phyloP scores from a whole-genome alignment of 305 asterid genomes.

The Solanum hybrid region DNA sequence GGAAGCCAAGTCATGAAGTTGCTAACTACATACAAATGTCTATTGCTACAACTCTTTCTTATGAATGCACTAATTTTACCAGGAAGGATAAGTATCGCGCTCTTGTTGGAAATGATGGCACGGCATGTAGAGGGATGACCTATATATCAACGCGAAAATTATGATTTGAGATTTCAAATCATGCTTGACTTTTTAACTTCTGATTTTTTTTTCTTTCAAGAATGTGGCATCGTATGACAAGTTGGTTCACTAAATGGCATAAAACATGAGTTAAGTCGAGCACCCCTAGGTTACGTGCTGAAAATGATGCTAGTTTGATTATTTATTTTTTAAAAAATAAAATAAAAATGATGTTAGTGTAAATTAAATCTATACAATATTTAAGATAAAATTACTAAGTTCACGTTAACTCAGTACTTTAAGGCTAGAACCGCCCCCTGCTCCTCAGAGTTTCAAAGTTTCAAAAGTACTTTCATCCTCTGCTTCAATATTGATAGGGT shows the following conservation, averaged over 20 bases:
- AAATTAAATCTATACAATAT: no score
- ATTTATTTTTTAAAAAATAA: no score
- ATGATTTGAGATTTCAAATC: no score
- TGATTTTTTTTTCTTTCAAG: background rate
- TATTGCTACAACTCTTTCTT: slow-evolving; percentile 45
- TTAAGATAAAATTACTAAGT: no score
- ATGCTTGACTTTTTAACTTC: background rate
- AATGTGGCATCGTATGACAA: background rate
- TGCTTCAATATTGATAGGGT: no score
- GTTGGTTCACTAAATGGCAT: background rate
- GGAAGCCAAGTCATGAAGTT: slow-evolving; percentile 26
- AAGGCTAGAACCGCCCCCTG: no score
- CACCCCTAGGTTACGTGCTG: background rate
- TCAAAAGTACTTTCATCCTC: no score
- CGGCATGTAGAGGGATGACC: background rate
- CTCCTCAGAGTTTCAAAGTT: no score
- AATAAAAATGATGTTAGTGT: no score
- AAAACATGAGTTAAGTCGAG: background rate
- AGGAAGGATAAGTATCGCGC: slow-evolving; percentile 63
- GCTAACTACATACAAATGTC: slow-evolving; percentile 58
- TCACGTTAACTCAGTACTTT: no score
- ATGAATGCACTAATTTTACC: slow-evolving; percentile 52
- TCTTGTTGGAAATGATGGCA: slow-evolving; percentile 60
- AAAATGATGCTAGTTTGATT: no score
- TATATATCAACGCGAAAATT: background rate